phyloP scores from a whole-genome alignment of 139 green algal genomes.

The Microglena sp. region DNA sequence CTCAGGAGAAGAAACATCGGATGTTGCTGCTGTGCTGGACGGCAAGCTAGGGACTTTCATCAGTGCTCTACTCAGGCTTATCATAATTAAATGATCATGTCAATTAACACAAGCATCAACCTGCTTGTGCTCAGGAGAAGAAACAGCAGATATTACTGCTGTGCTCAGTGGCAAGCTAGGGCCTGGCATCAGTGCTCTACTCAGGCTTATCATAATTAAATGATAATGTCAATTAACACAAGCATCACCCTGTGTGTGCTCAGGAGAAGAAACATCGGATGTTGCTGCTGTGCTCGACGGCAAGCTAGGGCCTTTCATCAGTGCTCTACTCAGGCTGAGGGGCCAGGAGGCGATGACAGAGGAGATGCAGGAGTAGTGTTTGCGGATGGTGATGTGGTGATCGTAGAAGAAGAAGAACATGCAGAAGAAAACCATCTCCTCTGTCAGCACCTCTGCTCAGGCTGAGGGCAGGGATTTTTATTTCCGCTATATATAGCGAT shows the following conservation, averaged over 20 bases:
- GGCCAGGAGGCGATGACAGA: slow-evolving; percentile 11
- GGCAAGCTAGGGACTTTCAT: too few relatives aligned
- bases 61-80: not conserved
- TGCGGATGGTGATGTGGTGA: too few relatives aligned
- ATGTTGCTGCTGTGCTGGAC: too few relatives aligned
- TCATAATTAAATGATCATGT: not conserved
- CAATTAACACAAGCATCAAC: not conserved
- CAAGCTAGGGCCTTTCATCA: slow-evolving; percentile 29
- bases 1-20: too few relatives aligned
- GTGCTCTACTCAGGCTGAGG: slow-evolving; percentile 23
- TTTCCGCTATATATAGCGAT: too few relatives aligned
- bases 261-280: slow-evolving; percentile 56
- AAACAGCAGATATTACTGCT: not conserved
- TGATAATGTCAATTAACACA: not conserved
- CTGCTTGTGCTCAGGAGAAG: not conserved
- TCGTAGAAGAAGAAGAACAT: too few relatives aligned
- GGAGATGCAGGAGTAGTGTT: too few relatives aligned
- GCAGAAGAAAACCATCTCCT: too few relatives aligned
- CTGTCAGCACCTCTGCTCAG: too few relatives aligned
- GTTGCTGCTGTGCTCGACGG: slow-evolving; percentile 70
- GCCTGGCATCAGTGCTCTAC: not conserved
- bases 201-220: not conserved
- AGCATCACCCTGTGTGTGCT: slow-evolving; percentile 11
- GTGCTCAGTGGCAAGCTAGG: not conserved
- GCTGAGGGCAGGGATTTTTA: too few relatives aligned